Evolutionary conservation across 2,329 filamentous ascomycete genomes (phyloP), one percentile per base, ranked within the genome.

Genomic region (Aureobasidium melanogenum): DNA sequence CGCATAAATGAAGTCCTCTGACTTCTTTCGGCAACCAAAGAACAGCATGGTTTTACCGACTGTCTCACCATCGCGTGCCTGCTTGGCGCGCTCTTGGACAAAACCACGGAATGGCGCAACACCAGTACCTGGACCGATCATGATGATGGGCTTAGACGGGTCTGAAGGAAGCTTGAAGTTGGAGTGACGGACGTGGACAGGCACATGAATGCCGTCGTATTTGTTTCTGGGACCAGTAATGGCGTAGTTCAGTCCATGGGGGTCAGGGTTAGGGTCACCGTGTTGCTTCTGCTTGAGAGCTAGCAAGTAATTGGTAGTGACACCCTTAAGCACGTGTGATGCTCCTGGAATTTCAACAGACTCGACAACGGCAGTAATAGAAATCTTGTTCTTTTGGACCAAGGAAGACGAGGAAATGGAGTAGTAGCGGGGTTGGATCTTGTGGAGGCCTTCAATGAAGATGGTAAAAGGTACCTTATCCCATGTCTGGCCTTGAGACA

Each of bases 101-200:
- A 99, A 99, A 7, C 83, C 94, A 67, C 94, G 87, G 85, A 99
- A 97, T 19, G 94, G 94, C 28, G 94, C 94, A 60, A 97, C 91
- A 80, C 94, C 94, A 58, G 94, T 97, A 72, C 94, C 94, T 14
- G 94, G 94, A 26, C 94, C 94, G 68, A 97, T 85, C 86, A 97
- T 92, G 74, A 99, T 96, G 68, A 99, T 80, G 32, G 94, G 94
- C 77, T 95, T 96, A 52, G 88, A 85, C 4, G 94, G 91, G 70
- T 99, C 92, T 17, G 94, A 97, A 9, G 94, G 94, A 32, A 99
- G 84, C 80, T 97, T 97, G 84, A 99, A 99, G 80, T 97, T 99
- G 66, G 94, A 97, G 78, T 97, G 93, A 66, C 94, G 90, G 63
- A 99, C 86, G 72, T 99, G 94, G 15, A 99, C 90, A 3, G 94